phyloP scores from a whole-genome alignment of 208 protist genomes.

The Trichomonas vaginalis region DNA sequence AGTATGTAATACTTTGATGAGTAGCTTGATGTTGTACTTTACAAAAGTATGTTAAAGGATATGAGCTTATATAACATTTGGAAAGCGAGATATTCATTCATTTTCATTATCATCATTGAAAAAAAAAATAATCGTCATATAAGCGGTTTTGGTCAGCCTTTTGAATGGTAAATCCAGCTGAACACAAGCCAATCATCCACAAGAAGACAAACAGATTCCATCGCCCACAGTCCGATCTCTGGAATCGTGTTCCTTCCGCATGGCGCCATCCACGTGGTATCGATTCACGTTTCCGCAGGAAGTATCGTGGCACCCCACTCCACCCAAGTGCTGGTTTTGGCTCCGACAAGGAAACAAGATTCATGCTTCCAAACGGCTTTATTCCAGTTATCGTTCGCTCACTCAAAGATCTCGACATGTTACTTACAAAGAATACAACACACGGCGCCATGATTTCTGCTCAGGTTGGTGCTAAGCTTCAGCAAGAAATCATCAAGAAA shows the following conservation, averaged over 20 bases:
- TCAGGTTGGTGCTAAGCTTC: conserved; percentile 70
- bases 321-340: conserved; percentile 92
- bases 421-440: conserved; percentile 95
- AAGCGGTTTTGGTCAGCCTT: not conserved
- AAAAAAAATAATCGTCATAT: not conserved
- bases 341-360: conserved; percentile 76
- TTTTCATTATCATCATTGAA: too few relatives aligned
- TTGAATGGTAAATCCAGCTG: not conserved
- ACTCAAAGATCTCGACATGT: conserved; percentile 78
- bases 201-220: conserved; percentile 25
- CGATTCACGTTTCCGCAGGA: conserved; percentile 82
- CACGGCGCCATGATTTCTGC: conserved; percentile 83
- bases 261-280: conserved; percentile 94
- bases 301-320: conserved; percentile 78
- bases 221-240: conserved; percentile 26
- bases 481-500: conserved; percentile 81
- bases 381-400: conserved; percentile 77
- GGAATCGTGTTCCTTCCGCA: conserved; percentile 20
- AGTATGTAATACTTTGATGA: too few relatives aligned
- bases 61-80: too few relatives aligned
- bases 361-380: conserved; percentile 81
- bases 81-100: too few relatives aligned
- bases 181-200: not conserved
- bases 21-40: too few relatives aligned
- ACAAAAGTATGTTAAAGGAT: too few relatives aligned